A percentile compares a stretch with the other conserved stretches of the same genome.
phyloP scores from a whole-genome alignment of 306 rosid genomes.

The Quercus wislizeni region DNA sequence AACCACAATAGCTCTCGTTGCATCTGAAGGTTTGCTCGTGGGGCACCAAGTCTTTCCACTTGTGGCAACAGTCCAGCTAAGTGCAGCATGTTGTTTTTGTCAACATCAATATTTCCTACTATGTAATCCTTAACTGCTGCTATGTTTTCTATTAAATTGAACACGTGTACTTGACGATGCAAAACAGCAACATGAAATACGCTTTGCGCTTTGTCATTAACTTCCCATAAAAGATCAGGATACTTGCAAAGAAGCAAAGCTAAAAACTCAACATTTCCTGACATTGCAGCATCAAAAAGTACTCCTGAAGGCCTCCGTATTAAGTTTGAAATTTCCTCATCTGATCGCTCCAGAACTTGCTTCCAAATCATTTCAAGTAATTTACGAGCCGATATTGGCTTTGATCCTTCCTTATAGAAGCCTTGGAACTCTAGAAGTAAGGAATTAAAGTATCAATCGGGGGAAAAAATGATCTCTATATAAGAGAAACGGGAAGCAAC shows the following conservation, averaged over 20 bases:
- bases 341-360: neutral
- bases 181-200: neutral
- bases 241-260: neutral
- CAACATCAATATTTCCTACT: neutral
- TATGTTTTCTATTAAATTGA: neutral
- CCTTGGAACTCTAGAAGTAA: neutral
- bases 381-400: neutral
- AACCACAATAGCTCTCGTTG: constrained; percentile 8
- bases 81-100: constrained; percentile 14
- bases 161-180: neutral
- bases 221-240: neutral
- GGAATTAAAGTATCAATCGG: neutral
- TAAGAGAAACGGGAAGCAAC: neutral
- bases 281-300: constrained; percentile 4
- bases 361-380: neutral
- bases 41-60: neutral
- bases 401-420: neutral
- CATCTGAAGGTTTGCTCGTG: constrained; percentile 8
- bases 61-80: neutral
- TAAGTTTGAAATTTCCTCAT: neutral
- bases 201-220: neutral
- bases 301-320: neutral
- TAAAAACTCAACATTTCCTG: neutral
- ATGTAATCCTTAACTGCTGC: neutral
- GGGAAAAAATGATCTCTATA: neutral